Percentiles rank a stretch among this genome's conserved stretches.
phyloP scores from a whole-genome alignment of 495 filamentous ascomycete genomes.

The Immersiella caudata region DNA sequence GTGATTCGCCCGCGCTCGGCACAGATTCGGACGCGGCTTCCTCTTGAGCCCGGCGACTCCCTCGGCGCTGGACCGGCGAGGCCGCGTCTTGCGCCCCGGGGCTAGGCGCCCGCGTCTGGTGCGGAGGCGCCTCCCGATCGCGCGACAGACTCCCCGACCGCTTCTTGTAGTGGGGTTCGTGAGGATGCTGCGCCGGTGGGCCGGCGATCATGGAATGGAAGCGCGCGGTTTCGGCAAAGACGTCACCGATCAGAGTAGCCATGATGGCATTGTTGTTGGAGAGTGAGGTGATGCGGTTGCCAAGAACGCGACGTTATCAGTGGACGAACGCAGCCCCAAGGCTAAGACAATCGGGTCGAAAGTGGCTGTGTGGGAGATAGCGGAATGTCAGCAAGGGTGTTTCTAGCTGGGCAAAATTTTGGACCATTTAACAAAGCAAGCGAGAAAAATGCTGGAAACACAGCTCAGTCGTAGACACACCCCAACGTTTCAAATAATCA shows the following conservation, averaged over 20 bases:
- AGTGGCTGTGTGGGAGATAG: slow-evolving; percentile 36
- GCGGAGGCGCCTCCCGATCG: slow-evolving; percentile 39
- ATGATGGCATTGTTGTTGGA: slow-evolving; percentile 41
- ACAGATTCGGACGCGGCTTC: slow-evolving; percentile 20
- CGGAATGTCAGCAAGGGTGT: slow-evolving; percentile 32
- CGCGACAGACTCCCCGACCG: slow-evolving; percentile 45
- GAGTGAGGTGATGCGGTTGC: slow-evolving; percentile 6
- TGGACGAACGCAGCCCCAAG: slow-evolving; percentile 15
- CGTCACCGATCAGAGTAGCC: slow-evolving; percentile 54
- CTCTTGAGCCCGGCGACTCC: slow-evolving; percentile 22
- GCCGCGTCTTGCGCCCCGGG: slow-evolving; percentile 36
- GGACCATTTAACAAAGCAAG: slow-evolving; percentile 20
- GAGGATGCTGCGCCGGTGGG: slow-evolving; percentile 38
- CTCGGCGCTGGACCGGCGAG: slow-evolving; percentile 21
- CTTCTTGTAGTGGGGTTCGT: slow-evolving; percentile 47
- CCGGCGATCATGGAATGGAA: slow-evolving; percentile 51
- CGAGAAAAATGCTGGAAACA: slow-evolving; percentile 40
- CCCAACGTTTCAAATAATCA: not conserved
- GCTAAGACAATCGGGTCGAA: slow-evolving; percentile 19
- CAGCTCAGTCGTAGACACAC: not conserved
- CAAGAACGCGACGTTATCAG: slow-evolving; percentile 29
- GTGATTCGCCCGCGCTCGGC: not conserved
- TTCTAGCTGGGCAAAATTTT: slow-evolving; percentile 23
- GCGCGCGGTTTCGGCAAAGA: slow-evolving; percentile 47
- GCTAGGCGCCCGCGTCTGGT: slow-evolving; percentile 33